Conservation (phyloP, 2,329 filamentous ascomycete species). For the Colletotrichum sp. region DNA sequence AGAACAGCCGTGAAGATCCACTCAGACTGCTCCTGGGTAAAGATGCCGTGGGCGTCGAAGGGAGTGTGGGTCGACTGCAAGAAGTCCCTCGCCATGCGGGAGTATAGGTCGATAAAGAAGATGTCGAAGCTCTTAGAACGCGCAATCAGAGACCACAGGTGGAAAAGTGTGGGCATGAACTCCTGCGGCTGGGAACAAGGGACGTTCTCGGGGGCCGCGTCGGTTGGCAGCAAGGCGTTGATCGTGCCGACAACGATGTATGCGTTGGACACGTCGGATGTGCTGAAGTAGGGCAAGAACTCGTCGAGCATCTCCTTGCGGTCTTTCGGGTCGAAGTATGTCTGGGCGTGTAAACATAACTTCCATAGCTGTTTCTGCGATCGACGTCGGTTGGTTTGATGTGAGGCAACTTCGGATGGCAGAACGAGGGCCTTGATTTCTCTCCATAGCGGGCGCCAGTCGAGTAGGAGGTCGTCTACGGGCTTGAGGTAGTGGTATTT, state of each 20-base stretch:
- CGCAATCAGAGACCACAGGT: constrained; percentile 93
- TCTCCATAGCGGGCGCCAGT: constrained; percentile 93
- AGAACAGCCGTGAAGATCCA: constrained; percentile 92
- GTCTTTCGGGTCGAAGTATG: constrained; percentile 91
- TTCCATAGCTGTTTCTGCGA: constrained; percentile 76
- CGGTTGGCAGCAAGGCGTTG: constrained; percentile 87
- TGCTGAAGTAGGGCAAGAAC: constrained; percentile 86
- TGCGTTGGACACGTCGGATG: constrained; percentile 88
- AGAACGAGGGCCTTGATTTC: constrained; percentile 91
- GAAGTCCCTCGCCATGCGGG: constrained; percentile 84
- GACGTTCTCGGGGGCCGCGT: constrained; percentile 73
- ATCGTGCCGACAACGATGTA: constrained; percentile 91
- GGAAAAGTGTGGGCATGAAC: constrained; percentile 93
- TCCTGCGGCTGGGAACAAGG: constrained; percentile 83
- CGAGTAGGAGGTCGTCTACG: constrained; percentile 85
- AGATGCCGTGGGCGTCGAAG: constrained; percentile 88
- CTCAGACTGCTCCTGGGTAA: constrained; percentile 89
- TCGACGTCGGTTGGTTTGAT: constrained; percentile 61
- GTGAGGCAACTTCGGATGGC: constrained; percentile 78
- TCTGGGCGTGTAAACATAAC: constrained; percentile 86
- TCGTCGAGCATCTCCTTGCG: constrained; percentile 83
- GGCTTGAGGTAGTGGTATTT: constrained; percentile 96
- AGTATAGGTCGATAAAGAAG: constrained; percentile 88
- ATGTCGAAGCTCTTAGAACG: constrained; percentile 87
- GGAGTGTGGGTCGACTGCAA: constrained; percentile 76